Conservation (phyloP, 2,329 filamentous ascomycete species). For the Scortechinia acanthostroma region DNA sequence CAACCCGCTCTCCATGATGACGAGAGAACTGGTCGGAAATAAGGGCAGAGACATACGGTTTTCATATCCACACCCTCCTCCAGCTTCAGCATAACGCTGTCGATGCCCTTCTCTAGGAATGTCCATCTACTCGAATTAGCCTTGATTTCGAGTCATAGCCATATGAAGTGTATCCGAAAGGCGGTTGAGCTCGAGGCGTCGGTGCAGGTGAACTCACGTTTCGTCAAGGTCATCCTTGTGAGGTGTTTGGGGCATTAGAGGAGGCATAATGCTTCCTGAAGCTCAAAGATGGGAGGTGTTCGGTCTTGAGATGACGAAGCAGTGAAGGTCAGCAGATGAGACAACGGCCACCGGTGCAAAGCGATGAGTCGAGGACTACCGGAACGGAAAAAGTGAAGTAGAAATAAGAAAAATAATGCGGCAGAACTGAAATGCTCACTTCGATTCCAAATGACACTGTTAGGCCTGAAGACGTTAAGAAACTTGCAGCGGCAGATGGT, state of each 20-base stretch:
- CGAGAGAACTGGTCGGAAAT: neutral
- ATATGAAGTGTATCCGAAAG: constrained; percentile 7
- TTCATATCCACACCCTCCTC: constrained; percentile 90
- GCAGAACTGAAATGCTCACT: too few relatives aligned
- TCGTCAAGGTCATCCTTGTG: constrained; percentile 47
- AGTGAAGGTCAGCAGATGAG: too few relatives aligned
- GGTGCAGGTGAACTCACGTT: constrained; percentile 38
- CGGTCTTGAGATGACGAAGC: too few relatives aligned
- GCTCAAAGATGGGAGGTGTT: too few relatives aligned
- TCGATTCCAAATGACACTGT: too few relatives aligned
- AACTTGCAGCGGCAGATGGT: too few relatives aligned
- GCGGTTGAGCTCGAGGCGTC: constrained; percentile 5
- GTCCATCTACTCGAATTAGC: constrained; percentile 57
- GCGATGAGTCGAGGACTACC: too few relatives aligned
- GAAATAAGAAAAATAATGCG: too few relatives aligned
- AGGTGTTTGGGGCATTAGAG: constrained; percentile 30
- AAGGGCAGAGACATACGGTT: constrained; percentile 44
- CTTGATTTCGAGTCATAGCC: constrained; percentile 7
- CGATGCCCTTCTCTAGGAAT: constrained; percentile 81
- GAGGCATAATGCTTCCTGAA: constrained; percentile 19
- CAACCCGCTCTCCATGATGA: constrained; percentile 6
- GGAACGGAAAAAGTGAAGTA: too few relatives aligned
- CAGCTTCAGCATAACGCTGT: constrained; percentile 87
- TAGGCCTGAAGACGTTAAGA: too few relatives aligned
- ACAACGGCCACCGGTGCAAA: too few relatives aligned